Percentiles rank a stretch among this genome's conserved stretches.
Conservation (phyloP, 352 stramenopile genomes). For the Pythium apleroticum region DNA sequence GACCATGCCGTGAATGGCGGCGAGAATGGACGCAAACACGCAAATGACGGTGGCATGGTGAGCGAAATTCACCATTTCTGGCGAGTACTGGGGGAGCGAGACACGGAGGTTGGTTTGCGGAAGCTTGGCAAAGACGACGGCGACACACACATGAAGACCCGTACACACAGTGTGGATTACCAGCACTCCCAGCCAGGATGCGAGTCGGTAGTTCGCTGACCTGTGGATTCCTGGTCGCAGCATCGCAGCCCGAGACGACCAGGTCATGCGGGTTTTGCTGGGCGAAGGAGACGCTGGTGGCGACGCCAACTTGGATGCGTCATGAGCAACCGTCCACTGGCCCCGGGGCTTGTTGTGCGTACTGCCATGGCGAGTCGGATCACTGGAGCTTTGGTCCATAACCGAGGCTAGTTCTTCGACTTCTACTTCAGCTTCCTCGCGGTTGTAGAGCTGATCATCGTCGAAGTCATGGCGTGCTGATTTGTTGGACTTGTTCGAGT, state of each 20-base stretch:
- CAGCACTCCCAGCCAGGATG: conserved; percentile 17
- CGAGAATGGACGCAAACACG: not conserved
- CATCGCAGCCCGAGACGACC: not conserved
- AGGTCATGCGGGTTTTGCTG: conserved; percentile 12
- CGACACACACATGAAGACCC: conserved; percentile 1
- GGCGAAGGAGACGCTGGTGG: conserved; percentile 13
- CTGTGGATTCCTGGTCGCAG: not conserved
- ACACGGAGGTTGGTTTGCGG: conserved; percentile 10
- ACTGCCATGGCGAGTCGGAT: not conserved
- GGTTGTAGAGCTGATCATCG: conserved; percentile 9
- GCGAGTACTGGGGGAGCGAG: conserved; percentile 9
- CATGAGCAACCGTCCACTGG: conserved; percentile 3
- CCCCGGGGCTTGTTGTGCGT: not conserved
- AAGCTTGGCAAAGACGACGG: conserved; percentile 9
- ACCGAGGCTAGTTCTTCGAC: conserved; percentile 21
- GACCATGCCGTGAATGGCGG: conserved; percentile 6
- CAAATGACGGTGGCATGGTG: not conserved
- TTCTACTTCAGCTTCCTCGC: conserved; percentile 18
- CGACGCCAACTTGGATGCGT: not conserved
- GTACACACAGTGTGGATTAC: conserved; percentile 10
- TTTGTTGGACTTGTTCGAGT: conserved; percentile 32
- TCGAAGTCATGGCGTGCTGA: conserved; percentile 22
- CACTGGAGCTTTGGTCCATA: not conserved
- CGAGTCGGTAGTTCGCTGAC: conserved; percentile 9
- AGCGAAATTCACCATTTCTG: conserved; percentile 1